A percentile compares a stretch with the other conserved stretches of the same genome.
These are phyloP conservation scores for Emiliania huxleyi DNA, from an alignment of 78 protist species.

Conservation along the genomic window DNA sequence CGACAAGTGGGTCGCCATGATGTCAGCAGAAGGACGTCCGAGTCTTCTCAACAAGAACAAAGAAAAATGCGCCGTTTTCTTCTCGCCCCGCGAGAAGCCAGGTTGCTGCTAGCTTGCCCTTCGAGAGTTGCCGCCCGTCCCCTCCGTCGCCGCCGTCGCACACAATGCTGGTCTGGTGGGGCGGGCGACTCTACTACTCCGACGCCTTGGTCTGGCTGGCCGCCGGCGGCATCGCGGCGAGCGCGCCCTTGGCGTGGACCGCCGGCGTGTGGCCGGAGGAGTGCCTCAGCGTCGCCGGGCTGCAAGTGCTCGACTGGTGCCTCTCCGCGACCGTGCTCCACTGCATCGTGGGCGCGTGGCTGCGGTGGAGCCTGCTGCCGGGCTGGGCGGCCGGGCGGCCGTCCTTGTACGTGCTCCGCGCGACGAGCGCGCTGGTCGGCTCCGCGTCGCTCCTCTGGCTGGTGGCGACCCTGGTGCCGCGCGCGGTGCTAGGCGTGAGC, in stretches of 20 bases:
- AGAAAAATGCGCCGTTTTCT: no score
- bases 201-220: background rate
- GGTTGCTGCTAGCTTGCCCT: no score
- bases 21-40: no score
- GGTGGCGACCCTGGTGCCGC: background rate
- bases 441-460: background rate
- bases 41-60: no score
- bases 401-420: background rate
- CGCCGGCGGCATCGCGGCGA: background rate
- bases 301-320: background rate
- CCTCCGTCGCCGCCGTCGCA: no score
- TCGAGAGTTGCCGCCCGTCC: no score
- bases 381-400: background rate
- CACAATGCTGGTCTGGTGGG: background rate
- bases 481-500: background rate
- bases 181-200: background rate
- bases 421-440: background rate
- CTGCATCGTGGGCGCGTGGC: background rate
- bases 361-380: background rate
- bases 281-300: background rate
- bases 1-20: no score
- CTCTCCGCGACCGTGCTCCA: background rate
- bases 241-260: background rate
- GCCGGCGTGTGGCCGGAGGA: background rate
- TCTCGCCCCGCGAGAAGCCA: no score